A percentile compares a stretch with the other conserved stretches of the same genome.
Conservation (phyloP, 2,329 filamentous ascomycete genomes). For the Myriosclerotinia scirpicola region DNA sequence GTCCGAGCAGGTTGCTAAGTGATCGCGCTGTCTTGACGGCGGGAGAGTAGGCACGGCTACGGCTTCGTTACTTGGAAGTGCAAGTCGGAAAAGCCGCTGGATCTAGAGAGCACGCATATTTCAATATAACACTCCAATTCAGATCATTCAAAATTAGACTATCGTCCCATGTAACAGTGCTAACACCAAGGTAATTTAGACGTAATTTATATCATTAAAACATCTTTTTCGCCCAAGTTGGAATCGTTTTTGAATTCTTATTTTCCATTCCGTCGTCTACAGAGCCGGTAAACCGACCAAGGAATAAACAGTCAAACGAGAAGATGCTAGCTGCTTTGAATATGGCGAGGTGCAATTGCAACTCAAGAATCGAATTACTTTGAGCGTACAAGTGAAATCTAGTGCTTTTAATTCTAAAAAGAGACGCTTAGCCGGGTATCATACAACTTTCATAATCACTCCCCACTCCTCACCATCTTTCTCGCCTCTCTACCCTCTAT, state of each 20-base stretch:
- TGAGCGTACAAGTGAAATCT: neutral
- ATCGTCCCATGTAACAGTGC: too few relatives aligned
- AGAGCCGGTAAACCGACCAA: too few relatives aligned
- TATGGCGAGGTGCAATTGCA: too few relatives aligned
- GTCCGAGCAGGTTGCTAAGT: slow-evolving; percentile 38
- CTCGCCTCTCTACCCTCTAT: neutral
- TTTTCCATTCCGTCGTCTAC: too few relatives aligned
- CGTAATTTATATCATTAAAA: too few relatives aligned
- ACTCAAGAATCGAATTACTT: neutral
- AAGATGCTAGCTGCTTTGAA: neutral
- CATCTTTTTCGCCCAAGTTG: too few relatives aligned
- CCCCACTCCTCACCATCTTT: neutral
- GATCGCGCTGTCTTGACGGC: neutral
- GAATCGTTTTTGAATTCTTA: too few relatives aligned
- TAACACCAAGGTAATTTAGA: too few relatives aligned
- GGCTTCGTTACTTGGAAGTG: neutral
- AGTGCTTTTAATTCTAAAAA: neutral
- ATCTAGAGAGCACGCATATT: neutral
- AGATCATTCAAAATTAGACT: too few relatives aligned
- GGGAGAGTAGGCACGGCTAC: neutral
- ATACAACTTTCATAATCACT: neutral
- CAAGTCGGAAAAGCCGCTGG: neutral
- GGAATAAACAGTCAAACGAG: neutral
- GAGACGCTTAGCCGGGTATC: neutral
- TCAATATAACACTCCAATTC: too few relatives aligned